Base-by-base conservation (phyloP, 164 flowering plant genomes). In the Echeveria elegans region DNA sequence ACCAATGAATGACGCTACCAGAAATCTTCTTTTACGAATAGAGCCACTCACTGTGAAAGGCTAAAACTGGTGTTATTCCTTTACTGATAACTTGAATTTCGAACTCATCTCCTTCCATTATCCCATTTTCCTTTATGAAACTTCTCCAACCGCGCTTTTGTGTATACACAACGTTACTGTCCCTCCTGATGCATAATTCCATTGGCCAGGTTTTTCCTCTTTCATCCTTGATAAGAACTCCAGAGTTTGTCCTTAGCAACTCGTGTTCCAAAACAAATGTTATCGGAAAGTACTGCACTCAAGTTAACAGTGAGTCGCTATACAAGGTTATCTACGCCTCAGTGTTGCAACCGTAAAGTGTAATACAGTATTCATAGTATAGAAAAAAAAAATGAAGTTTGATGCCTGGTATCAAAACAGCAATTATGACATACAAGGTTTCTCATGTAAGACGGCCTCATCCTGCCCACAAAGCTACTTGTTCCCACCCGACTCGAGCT, bases 231-330 rank as follows among this genome's bases (percentile, higher is more conserved):
- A 63, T 18, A 10, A 26, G 16, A 5, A 63, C 26, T 63, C 45
- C 45, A 2, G 66, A n/a, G 16, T 41, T 63, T 9, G 41, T 41
- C 45, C 23, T 37, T 47, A n/a, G n/a, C 66, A 63, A 36, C 45
- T 63, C 7, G 29, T 36, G 38, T 6, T 32, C 47, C 45, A 21
- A 21, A 21, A 40, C 38, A 15, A 63, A 63, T 9, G 41, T 3
- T 4, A n/a, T 36, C 29, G 66, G 66, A 63, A 63, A 40, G 45
- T 28, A 63, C 66, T 63, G 45, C 66, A 63, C 10, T 7, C 41
- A 63, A 36, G 5, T 26, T 24, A 19, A 63, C 26, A 15, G 5
- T 19, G 2, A 43, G 47, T 43, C 16, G 16, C 18, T 12, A 18
- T 18, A 19, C 56, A 19, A 8, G n/a, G 24, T n/a, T 5, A 48